Evolutionary conservation across 148 eudicot species (phyloP).

Genomic region (Rhododendron mucronatum): DNA sequence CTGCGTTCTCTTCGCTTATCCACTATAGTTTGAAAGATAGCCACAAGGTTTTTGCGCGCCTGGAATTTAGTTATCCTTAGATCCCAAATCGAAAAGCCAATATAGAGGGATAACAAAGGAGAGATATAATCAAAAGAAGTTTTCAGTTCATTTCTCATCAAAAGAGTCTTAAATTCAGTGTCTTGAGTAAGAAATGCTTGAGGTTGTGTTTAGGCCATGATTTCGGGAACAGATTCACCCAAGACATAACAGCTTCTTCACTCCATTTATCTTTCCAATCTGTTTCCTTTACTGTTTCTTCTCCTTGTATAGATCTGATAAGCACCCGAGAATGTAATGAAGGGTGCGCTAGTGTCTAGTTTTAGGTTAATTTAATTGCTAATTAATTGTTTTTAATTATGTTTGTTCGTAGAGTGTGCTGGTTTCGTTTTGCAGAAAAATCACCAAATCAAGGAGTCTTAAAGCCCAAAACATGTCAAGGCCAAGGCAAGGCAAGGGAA

Average conservation of each 20-base stretch:
- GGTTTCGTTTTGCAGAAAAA: too few relatives aligned
- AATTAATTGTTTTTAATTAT: too few relatives aligned
- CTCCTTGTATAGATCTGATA: not conserved
- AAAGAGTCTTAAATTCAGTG: not conserved
- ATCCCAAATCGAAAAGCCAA: not conserved
- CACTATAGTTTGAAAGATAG: slow-evolving; percentile 52
- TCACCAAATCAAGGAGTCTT: too few relatives aligned
- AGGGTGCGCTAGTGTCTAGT: too few relatives aligned
- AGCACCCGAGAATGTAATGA: too few relatives aligned
- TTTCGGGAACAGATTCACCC: not conserved
- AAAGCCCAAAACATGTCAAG: too few relatives aligned
- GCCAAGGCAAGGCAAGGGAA: too few relatives aligned
- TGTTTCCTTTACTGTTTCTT: not conserved
- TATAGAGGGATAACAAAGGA: not conserved
- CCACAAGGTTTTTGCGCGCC: slow-evolving; percentile 73
- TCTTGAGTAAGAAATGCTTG: not conserved
- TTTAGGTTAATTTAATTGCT: too few relatives aligned
- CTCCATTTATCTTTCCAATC: not conserved
- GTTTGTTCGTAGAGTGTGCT: too few relatives aligned
- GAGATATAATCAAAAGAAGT: not conserved
- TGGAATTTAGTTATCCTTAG: slow-evolving; percentile 13
- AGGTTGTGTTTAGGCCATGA: not conserved
- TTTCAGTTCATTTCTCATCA: not conserved
- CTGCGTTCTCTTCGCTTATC: slow-evolving; percentile 44
- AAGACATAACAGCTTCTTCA: not conserved